Conservation (phyloP, 2,329 filamentous ascomycete genomes). For the Juglanconis oblonga region DNA sequence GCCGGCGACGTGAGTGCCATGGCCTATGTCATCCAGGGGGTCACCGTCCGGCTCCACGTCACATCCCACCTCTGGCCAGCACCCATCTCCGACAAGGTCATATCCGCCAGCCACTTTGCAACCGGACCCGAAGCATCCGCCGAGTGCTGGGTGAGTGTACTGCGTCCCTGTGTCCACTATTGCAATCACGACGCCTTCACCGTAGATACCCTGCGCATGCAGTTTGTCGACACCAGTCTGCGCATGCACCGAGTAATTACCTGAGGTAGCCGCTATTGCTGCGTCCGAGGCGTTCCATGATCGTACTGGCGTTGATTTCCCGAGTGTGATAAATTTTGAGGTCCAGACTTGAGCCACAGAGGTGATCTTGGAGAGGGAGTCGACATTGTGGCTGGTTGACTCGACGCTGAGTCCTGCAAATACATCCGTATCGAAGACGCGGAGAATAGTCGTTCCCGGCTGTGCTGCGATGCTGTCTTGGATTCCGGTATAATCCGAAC, state of each 20-base stretch:
- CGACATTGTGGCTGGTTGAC: conserved; percentile 5
- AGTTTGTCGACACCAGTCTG: conserved; percentile 22
- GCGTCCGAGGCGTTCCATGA: conserved; percentile 6
- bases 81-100: conserved; percentile 16
- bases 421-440: conserved; percentile 11
- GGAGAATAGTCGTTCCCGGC: conserved; percentile 1
- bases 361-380: conserved; percentile 2
- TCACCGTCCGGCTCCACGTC: conserved; percentile 32
- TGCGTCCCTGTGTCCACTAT: conserved; percentile 22
- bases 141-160: conserved; percentile 22
- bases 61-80: conserved; percentile 11
- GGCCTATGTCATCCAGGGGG: conserved; percentile 33
- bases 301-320: background rate
- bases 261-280: conserved; percentile 6
- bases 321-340: conserved; percentile 6
- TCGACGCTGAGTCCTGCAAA: conserved; percentile 16
- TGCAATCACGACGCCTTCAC: conserved; percentile 20
- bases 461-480: conserved; percentile 4
- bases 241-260: conserved; percentile 22
- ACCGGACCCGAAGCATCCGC: conserved; percentile 14
- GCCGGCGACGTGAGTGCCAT: conserved; percentile 35
- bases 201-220: conserved; percentile 18
- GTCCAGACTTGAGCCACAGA: conserved; percentile 11
- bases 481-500: conserved; percentile 1
- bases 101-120: conserved; percentile 17